These are phyloP conservation scores for Cladophialophora carrionii DNA, from an alignment of 2,329 filamentous ascomycete species.

Conservation along the genomic window DNA sequence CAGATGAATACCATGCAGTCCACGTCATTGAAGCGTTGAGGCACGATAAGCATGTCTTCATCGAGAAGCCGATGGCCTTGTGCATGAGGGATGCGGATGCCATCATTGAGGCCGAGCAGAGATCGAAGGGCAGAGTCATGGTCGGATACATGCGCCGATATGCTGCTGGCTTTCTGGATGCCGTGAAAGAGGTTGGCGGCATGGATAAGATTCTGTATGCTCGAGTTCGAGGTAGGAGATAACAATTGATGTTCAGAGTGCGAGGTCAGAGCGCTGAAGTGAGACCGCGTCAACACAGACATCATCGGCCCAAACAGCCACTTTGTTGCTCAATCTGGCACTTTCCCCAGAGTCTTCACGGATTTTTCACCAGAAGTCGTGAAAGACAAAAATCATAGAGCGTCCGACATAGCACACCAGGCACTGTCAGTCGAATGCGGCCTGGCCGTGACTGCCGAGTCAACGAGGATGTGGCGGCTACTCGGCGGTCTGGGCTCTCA, in stretches of 20 bases:
- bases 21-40: slow-evolving; percentile 58
- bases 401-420: slow-evolving; percentile 40
- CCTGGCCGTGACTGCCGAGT: slow-evolving; percentile 39
- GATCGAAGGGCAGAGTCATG: slow-evolving; percentile 54
- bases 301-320: slow-evolving; percentile 59
- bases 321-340: slow-evolving; percentile 43
- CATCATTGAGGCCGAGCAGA: slow-evolving; percentile 56
- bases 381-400: slow-evolving; percentile 36
- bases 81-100: slow-evolving; percentile 51
- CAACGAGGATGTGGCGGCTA: slow-evolving; percentile 44
- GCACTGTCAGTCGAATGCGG: slow-evolving; percentile 44
- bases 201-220: slow-evolving; percentile 61
- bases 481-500: slow-evolving; percentile 57
- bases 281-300: slow-evolving; percentile 42
- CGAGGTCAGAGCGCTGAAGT: background rate
- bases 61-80: slow-evolving; percentile 63
- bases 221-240: slow-evolving; percentile 40
- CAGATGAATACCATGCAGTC: slow-evolving; percentile 59
- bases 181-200: slow-evolving; percentile 57
- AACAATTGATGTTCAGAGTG: background rate
- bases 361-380: slow-evolving; percentile 46
- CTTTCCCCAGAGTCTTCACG: slow-evolving; percentile 39
- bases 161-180: slow-evolving; percentile 58
- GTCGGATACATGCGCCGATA: slow-evolving; percentile 67
- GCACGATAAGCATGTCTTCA: slow-evolving; percentile 59